Evolutionary conservation across 441 rosid genomes (phyloP), one percentile per base, ranked within the genome.

Genomic region (Dalechampia spathulata): DNA sequence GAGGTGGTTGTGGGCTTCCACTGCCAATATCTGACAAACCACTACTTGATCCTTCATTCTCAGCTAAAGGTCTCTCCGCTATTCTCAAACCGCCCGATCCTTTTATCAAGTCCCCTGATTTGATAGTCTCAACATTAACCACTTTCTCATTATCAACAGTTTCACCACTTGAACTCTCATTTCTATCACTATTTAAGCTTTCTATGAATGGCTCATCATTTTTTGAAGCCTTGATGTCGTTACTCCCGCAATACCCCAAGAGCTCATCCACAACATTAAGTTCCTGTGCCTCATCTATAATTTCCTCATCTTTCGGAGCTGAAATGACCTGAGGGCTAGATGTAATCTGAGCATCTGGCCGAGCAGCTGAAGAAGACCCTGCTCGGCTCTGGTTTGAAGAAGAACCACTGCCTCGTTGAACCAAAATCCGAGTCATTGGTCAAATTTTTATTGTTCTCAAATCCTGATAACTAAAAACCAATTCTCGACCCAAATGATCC

Each of bases 381-480:
- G 85, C 61, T 40, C 95, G 90, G 59, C 55, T 78, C 11, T 77
- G 61, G 69, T 81, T 90, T 22, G 96, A 85, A 72, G 87, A 85
- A 55, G 96, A 86, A 72, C 82, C 72, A 11, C 95, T 76, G 3
- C 96, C 93, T 39, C 96, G 80, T 64, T 84, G 99, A 75, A 93
- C 86, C 75, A 90, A 69, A 60, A 93, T 79, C 65, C 99, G 87
- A 72, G 99, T 86, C 99, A 93, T 93, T 32, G 53, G 23, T 68
- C 58, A 37, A 42, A 19, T 58, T 11, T 17, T 44, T 52, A 52
- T 45, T 58, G 32, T 32, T 61, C 38, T 60, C 65, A 61, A 39
- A 28, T 39, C 50, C 32, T 39, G 63, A 59, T 65, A 16, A 21
- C 40, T 58, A 27, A 47, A 15, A 42, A 37, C 58, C 44, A 45